Conservation (phyloP, 805 yeast species). For the Saturnispora sanitii region DNA sequence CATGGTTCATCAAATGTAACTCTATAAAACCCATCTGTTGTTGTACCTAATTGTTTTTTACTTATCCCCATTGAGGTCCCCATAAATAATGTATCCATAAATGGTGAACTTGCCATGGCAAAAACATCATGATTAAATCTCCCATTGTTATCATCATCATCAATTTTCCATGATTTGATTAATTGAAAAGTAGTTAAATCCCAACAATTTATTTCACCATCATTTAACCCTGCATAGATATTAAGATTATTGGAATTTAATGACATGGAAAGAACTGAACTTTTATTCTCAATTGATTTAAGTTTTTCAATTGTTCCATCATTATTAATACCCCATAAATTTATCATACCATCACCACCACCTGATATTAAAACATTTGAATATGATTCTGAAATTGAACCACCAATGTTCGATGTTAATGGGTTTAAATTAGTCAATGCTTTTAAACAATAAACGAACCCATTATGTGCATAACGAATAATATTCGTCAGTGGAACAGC, state of each 20-base stretch:
- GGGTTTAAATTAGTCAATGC: constrained; percentile 20
- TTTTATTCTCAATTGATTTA: constrained; percentile 48
- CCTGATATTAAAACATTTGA: constrained; percentile 48
- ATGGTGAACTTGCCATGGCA: constrained; percentile 41
- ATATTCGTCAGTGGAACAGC: constrained; percentile 63
- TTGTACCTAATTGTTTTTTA: constrained; percentile 8
- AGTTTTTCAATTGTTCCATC: constrained; percentile 19
- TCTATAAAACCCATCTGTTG: constrained; percentile 2
- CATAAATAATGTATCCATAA: constrained; percentile 40
- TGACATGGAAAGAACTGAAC: constrained; percentile 59
- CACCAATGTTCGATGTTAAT: constrained; percentile 16
- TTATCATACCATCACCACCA: constrained; percentile 88
- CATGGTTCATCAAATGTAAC: constrained; percentile 25
- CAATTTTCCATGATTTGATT: constrained; percentile 34
- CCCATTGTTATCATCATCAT: constrained; percentile 21
- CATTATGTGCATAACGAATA: constrained; percentile 80
- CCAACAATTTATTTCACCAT: constrained; percentile 74
- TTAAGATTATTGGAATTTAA: constrained; percentile 18
- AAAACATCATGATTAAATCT: constrained; percentile 35
- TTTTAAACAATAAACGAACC: constrained; percentile 71
- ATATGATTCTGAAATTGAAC: constrained; percentile 20
- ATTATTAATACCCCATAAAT: constrained; percentile 54
- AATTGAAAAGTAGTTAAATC: constrained; percentile 76
- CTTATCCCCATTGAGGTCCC: constrained; percentile 35
- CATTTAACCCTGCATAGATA: constrained; percentile 71